Evolutionary conservation across 2,329 filamentous ascomycete species (phyloP), one percentile per base, ranked within the genome.

Genomic region (Pestalotiopsis sp.): DNA sequence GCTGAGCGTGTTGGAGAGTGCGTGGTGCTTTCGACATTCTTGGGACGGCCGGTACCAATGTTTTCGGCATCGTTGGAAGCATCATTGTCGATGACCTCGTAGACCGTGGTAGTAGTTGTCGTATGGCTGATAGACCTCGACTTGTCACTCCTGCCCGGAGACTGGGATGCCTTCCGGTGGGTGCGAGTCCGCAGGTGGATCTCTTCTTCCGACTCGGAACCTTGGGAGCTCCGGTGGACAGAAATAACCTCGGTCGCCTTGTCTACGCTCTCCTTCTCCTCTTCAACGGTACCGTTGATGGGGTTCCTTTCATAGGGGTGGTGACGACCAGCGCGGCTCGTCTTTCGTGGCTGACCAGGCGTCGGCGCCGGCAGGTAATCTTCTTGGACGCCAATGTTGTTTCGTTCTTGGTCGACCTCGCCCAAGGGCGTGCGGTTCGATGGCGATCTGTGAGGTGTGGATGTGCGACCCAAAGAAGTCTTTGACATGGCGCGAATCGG

Each of bases 301-400:
- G 85, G 80, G 27, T 86, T 87, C 68, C 91, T 87, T 65, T 89
- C 82, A 80, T 95, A 93, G 12, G 92, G 90, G 78, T 95, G 89
- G 73, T 93, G 92, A 31, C 92, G 89, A 75, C 95, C 93, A 69
- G 90, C 87, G 68, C 93, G 90, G 72, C 91, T 91, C 17, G 92
- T 92, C 85, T 99, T 98, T 71, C 96, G 90, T 36, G 96, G 96
- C 79, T 99, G 96, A 2, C 96, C 96, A 0, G 96, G 96, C 4
- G 96, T 99, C 3, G 96, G 96, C 0, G 95, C 95, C 2, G 96
- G 96, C 4, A 99, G 88, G 75, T 97, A 97, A 77, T 98, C 95
- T 72, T 98, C 94, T 76, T 93, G 89, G n/a, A 90, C 87, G 64
- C 88, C 87, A 72, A 88, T 85, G 73, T 88, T 90, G 76, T 86